A percentile compares a stretch with the other conserved stretches of the same genome.
Evolutionary conservation across 2,329 filamentous ascomycete genomes (phyloP).

Genomic region (Diaporthe nobilis): DNA sequence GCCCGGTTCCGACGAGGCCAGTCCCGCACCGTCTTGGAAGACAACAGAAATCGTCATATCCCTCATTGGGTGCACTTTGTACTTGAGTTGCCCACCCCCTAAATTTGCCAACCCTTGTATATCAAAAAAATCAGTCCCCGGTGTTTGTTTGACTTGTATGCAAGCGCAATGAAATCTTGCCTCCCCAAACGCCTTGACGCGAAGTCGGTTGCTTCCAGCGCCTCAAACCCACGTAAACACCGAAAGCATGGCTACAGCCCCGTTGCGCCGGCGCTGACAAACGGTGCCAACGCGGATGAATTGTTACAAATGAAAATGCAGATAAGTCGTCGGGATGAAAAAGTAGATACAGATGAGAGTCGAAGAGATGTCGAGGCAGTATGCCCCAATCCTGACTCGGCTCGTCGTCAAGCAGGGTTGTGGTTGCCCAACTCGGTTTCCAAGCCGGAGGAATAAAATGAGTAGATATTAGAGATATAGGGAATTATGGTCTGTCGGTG

Average conservation of each 20-base stretch:
- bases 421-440: not conserved
- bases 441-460: slow-evolving; percentile 8
- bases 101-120: not conserved
- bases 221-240: slow-evolving; percentile 19
- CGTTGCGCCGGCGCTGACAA: slow-evolving; percentile 37
- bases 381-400: not conserved
- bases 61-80: slow-evolving; percentile 25
- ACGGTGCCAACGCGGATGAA: slow-evolving; percentile 31
- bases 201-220: slow-evolving; percentile 38
- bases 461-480: slow-evolving; percentile 34
- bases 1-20: slow-evolving; percentile 22
- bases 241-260: slow-evolving; percentile 33
- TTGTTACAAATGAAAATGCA: slow-evolving; percentile 39
- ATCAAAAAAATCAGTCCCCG: not conserved
- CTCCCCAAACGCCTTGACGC: slow-evolving; percentile 40
- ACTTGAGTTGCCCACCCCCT: not conserved
- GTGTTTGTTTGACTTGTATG: slow-evolving; percentile 36
- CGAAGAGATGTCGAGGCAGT: not conserved
- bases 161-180: slow-evolving; percentile 30
- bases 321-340: slow-evolving; percentile 30
- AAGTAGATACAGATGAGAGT: slow-evolving; percentile 39
- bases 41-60: slow-evolving; percentile 26
- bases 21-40: slow-evolving; percentile 23
- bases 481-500: slow-evolving; percentile 27
- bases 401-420: not conserved